Evolutionary conservation across 805 yeast species (phyloP).

Genomic region (Candida maris): DNA sequence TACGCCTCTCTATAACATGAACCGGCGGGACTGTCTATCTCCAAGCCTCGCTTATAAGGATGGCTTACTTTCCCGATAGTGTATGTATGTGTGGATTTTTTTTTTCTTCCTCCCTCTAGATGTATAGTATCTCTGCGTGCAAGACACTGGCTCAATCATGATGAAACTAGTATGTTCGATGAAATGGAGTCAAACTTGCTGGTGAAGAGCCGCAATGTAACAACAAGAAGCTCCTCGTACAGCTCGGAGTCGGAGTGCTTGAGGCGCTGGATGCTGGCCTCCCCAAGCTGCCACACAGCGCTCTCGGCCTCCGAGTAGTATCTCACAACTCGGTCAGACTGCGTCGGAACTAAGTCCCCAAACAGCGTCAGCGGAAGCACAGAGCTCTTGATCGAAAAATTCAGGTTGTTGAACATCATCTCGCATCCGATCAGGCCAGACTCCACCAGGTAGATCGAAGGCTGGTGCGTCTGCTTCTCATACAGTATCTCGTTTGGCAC

Average conservation of each 20-base stretch:
- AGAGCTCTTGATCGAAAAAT: slow-evolving; percentile 26
- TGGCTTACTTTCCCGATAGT: too few relatives aligned
- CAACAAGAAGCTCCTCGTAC: slow-evolving; percentile 59
- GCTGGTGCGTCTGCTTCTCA: slow-evolving; percentile 41
- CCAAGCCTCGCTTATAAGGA: too few relatives aligned
- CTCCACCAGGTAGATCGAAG: slow-evolving; percentile 53
- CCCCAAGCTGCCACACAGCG: slow-evolving; percentile 64
- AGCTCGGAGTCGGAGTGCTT: slow-evolving; percentile 47
- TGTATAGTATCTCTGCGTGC: too few relatives aligned
- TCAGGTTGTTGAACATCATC: slow-evolving; percentile 37
- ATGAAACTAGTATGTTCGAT: slow-evolving; percentile 62
- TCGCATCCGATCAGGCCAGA: slow-evolving; percentile 50
- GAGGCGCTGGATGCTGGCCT: slow-evolving; percentile 42
- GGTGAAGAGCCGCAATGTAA: slow-evolving; percentile 59
- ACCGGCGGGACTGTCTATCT: too few relatives aligned
- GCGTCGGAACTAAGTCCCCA: slow-evolving; percentile 51
- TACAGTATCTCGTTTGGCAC: slow-evolving; percentile 40
- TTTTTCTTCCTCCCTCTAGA: too few relatives aligned
- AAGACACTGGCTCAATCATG: too few relatives aligned
- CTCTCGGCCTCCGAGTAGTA: slow-evolving; percentile 46
- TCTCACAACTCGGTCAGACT: slow-evolving; percentile 38
- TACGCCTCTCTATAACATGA: too few relatives aligned
- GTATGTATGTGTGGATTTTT: too few relatives aligned
- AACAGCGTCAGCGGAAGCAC: slow-evolving; percentile 73
- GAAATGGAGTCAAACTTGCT: slow-evolving; percentile 73